phyloP scores from a whole-genome alignment of 306 rosid species.

The Macrotyloma uniflorum region DNA sequence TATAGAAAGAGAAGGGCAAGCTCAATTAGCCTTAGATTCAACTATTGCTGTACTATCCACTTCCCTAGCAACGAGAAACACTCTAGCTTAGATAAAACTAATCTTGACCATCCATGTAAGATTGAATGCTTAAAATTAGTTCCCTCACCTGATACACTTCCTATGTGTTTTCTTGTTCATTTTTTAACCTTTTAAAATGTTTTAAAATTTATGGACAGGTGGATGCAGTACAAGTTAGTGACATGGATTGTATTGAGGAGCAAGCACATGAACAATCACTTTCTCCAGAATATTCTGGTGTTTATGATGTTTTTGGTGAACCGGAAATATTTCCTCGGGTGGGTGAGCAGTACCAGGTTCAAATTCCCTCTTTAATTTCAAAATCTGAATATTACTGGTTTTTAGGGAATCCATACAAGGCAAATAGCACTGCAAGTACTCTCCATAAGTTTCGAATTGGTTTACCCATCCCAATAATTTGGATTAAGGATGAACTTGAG shows the following conservation, averaged over 20 bases:
- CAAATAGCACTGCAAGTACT: constrained; percentile 35
- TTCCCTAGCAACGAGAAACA: background rate
- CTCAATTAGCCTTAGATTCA: constrained; percentile 11
- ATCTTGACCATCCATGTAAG: background rate
- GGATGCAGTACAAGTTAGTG: constrained; percentile 50
- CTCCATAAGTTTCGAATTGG: constrained; percentile 55
- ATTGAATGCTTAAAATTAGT: background rate
- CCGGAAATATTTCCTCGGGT: constrained; percentile 73
- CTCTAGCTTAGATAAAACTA: background rate
- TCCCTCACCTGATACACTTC: background rate
- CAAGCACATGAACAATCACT: constrained; percentile 55
- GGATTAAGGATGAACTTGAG: constrained; percentile 54
- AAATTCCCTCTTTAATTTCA: constrained; percentile 57
- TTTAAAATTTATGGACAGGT: constrained; percentile 54
- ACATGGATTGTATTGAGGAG: constrained; percentile 43
- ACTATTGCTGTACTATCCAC: background rate
- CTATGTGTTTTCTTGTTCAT: background rate
- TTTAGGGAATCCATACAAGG: constrained; percentile 37
- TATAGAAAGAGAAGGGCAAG: constrained; percentile 15
- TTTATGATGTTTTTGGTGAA: constrained; percentile 59
- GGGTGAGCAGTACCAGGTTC: constrained; percentile 75
- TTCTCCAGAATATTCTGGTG: constrained; percentile 52
- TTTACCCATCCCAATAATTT: constrained; percentile 59
- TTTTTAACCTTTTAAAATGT: constrained; percentile 14
- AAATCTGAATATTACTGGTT: constrained; percentile 45